These are phyloP conservation scores for Baorangia bicolor DNA, from an alignment of 768 basidiomycete species.

Conservation along the genomic window DNA sequence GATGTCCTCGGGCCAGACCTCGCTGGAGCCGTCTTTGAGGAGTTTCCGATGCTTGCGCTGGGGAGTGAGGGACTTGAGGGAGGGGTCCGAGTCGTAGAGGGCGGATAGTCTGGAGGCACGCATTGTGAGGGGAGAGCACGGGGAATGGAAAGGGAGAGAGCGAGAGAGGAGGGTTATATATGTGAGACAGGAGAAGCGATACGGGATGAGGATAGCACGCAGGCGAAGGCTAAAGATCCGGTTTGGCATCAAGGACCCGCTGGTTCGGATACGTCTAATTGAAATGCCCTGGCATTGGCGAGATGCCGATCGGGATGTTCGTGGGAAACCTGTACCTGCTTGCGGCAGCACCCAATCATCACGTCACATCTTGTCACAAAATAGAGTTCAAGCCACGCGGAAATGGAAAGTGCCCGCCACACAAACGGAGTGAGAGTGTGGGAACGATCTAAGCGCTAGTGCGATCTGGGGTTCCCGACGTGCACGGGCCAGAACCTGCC, in stretches of 20 bases:
- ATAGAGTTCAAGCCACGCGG: constrained; percentile 30
- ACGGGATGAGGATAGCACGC: constrained; percentile 21
- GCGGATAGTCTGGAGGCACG: constrained; percentile 23
- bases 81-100: constrained; percentile 19
- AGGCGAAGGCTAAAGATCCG: constrained; percentile 50
- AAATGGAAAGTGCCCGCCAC: constrained; percentile 53
- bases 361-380: constrained; percentile 19
- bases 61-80: constrained; percentile 47
- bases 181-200: constrained; percentile 22
- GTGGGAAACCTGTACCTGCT: constrained; percentile 21
- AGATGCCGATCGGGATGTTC: constrained; percentile 30
- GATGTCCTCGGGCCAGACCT: constrained; percentile 81
- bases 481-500: constrained; percentile 18
- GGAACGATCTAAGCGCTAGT: constrained; percentile 26
- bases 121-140: constrained; percentile 19
- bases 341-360: constrained; percentile 2
- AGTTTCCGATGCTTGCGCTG: constrained; percentile 83
- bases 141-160: constrained; percentile 5
- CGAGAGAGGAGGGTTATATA: constrained; percentile 35
- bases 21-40: constrained; percentile 73
- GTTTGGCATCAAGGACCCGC: constrained; percentile 26
- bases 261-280: constrained; percentile 30
- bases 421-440: constrained; percentile 41
- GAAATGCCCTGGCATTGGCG: constrained; percentile 30
- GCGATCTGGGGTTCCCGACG: constrained; percentile 15